Base-by-base conservation (phyloP, 1,284 basidiomycete species). In the Gymnopus androsaceus region DNA sequence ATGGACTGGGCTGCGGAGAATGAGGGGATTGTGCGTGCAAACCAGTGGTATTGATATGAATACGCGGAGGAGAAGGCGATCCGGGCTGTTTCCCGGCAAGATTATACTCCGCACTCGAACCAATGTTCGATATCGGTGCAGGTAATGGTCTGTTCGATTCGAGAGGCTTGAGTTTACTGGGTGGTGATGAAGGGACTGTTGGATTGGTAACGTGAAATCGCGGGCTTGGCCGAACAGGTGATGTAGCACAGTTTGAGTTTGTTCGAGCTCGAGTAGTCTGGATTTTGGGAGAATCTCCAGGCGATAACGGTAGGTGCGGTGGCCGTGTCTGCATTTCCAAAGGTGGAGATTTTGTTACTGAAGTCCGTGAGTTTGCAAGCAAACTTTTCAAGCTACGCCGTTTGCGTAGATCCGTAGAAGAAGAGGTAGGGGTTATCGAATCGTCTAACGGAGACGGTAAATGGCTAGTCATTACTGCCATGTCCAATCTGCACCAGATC, bases 161-260 rank as follows among this genome's bases (percentile, higher is more conserved):
- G 7, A 25, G 51, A 11, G 38, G 12, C 38, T 44, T 52, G 27
- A 12, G 21, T 19, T 30, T 31, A 28, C 28, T 52, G 19, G 40
- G 31, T 4, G 28, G n/a, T 41, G 12, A 38, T 27, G 40, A 12
- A 40, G 36, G 28, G 7, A 40, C 51, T 42, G 51, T 53, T 14
- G 51, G 51, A 45, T 53, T 53, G 41, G 51, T 23, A 45, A 53
- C 40, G 44, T 53, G 51, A 17, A 53, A 53, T 11, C 51, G 51
- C 30, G 51, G 51, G 28, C 40, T 52, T 52, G 51, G 51, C 51
- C 51, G 51, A 25, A 17, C 1, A 27, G 51, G 28, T 23, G 49
- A 51, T 51, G 49, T 6, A 11, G 25, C 49, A 17, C 36, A 51
- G 38, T 30, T 52, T 33, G 51, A 52, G 17, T 41, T 42, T 36